A percentile compares a stretch with the other conserved stretches of the same genome.
Conservation (phyloP, 208 protist species). For the Acanthamoeba sp. region DNA sequence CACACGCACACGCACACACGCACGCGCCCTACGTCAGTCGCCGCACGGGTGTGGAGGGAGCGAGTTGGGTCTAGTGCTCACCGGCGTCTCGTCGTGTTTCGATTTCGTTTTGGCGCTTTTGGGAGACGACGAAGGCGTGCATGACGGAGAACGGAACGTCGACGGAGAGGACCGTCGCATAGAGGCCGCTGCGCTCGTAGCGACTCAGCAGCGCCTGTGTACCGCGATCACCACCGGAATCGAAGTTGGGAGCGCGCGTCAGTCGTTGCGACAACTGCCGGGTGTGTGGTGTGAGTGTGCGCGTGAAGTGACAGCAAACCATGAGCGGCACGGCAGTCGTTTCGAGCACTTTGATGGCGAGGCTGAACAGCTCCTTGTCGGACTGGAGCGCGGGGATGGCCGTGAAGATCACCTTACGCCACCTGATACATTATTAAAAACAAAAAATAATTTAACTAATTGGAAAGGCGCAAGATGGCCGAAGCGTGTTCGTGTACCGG, state of each 20-base stretch:
- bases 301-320: neutral
- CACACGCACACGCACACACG: too few relatives aligned
- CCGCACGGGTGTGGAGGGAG: too few relatives aligned
- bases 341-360: constrained; percentile 18
- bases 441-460: too few relatives aligned
- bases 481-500: too few relatives aligned
- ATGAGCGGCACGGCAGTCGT: constrained; percentile 24
- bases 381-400: neutral
- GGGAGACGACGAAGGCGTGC: neutral
- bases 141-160: neutral
- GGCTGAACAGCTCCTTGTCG: constrained; percentile 12
- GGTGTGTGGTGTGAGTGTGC: too few relatives aligned
- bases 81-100: neutral
- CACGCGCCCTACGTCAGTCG: neutral
- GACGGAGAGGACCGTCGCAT: neutral
- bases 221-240: too few relatives aligned
- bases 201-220: neutral
- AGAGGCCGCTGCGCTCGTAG: neutral
- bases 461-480: too few relatives aligned
- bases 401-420: constrained; percentile 13
- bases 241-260: neutral
- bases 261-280: too few relatives aligned
- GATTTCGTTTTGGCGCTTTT: neutral
- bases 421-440: too few relatives aligned
- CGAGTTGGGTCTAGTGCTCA: too few relatives aligned